Evolutionary conservation across 2,329 filamentous ascomycete genomes (phyloP), one percentile per base, ranked within the genome.

Genomic region (Fusarium sp.): DNA sequence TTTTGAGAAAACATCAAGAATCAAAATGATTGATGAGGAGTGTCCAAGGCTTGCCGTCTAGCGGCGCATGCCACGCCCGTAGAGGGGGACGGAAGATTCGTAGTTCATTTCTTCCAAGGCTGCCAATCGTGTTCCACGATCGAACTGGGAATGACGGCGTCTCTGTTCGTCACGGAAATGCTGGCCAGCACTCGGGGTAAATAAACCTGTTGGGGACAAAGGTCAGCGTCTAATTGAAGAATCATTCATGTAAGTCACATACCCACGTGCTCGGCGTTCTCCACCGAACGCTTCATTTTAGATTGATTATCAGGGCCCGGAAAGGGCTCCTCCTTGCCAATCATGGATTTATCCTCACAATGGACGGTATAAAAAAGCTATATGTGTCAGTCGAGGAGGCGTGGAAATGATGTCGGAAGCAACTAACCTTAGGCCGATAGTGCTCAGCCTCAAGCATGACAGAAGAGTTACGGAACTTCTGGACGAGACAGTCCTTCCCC

Each of bases 381-480:
- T 7, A 11, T 1, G 45, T 15, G 15, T 67, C 31, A 65, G 49
- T 44, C 9, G 1, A 3, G 8, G 25, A 6, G 15, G 27, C 4
- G 9, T 10, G 4, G 11, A 5, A 14, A 25, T 25, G 4, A 19
- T 2, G 29, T 21, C 4, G 19, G 9, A 3, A 8, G 2, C 4
- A 11, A 57, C 72, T 66, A 74, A 93, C 90, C 82, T 96, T 96
- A 1, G 95, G 95, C 1, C 92, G 88, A 70, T 92, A 96, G 48
- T 89, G 87, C 1, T 86, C 81, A 10, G 88, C 85, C 76, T 98
- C 93, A 1, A 94, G 81, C 92, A 98, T 97, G 27, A 99, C 93
- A 0, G 92, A 94, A 35, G 92, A 97, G 78, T 99, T 99, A 32
- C 95, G 88, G 72, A 99, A 99, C 73, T 98, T 97, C 74, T 96